Conservation (phyloP, 805 yeast species). For the Helenozyma rhizophorensis region DNA sequence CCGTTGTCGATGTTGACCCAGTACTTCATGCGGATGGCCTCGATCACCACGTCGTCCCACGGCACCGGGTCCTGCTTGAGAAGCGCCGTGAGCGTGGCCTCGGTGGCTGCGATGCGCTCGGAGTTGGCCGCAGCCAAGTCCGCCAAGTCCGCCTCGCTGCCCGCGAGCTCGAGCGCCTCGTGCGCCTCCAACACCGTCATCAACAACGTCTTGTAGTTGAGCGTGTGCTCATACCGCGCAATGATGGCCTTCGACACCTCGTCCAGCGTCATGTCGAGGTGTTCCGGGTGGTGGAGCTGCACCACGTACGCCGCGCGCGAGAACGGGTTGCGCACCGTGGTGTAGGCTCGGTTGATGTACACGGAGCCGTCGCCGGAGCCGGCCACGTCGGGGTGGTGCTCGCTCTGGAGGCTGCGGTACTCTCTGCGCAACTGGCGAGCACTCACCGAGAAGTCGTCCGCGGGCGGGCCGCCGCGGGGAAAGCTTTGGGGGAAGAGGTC, state of each 20-base stretch:
- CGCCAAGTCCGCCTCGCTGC: slow-evolving; percentile 53
- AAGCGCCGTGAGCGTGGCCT: slow-evolving; percentile 41
- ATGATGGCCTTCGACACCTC: slow-evolving; percentile 42
- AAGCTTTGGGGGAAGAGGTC: slow-evolving; percentile 72
- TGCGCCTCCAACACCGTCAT: slow-evolving; percentile 81
- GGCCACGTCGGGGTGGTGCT: slow-evolving; percentile 75
- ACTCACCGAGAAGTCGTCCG: slow-evolving; percentile 56
- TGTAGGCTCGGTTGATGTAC: slow-evolving; percentile 71
- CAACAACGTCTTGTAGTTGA: slow-evolving; percentile 51
- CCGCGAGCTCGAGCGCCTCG: slow-evolving; percentile 71
- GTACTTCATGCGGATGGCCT: slow-evolving; percentile 72
- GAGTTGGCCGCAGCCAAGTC: slow-evolving; percentile 53
- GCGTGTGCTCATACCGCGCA: slow-evolving; percentile 33
- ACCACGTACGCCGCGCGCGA: slow-evolving; percentile 44
- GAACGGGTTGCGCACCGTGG: slow-evolving; percentile 66
- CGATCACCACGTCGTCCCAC: slow-evolving; percentile 56
- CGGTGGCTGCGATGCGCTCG: slow-evolving; percentile 46
- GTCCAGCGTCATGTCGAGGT: slow-evolving; percentile 56
- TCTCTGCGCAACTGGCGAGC: slow-evolving; percentile 60
- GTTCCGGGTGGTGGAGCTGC: slow-evolving; percentile 32
- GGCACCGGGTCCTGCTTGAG: slow-evolving; percentile 38
- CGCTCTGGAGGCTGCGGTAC: slow-evolving; percentile 66
- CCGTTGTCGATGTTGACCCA: slow-evolving; percentile 77
- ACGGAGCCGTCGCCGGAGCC: slow-evolving; percentile 28
- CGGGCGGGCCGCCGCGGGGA: slow-evolving; percentile 60